Base-by-base conservation (phyloP, 305 asterid genomes). In the Fraxinus baroniana region DNA sequence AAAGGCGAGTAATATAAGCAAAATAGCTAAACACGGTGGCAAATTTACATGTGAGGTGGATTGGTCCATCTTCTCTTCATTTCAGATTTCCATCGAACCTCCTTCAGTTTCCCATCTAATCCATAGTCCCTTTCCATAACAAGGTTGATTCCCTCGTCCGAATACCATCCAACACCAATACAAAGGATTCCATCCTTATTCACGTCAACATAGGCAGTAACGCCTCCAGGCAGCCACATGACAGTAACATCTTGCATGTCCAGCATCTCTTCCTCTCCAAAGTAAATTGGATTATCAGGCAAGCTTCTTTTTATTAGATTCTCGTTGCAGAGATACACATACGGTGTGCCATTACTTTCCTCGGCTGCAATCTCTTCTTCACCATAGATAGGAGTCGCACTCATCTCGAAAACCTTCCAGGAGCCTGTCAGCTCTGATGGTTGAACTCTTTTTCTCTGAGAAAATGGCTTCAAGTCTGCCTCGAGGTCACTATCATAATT, bases 111-210 rank as follows among this genome's bases (percentile, higher is more conserved):
- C 70, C 99, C 98, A 87, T 96, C 98, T 28, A 90, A 87, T 81
- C 97, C 99, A 81, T 94, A 96, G 79, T 94, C 98, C 84, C 99
- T 87, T 84, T 96, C 99, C 97, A 96, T 93, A 13, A 96, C 98
- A 77, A 93, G 97, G 87, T 94, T 94, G 73, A 94, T 86, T 62
- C 98, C 99, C 87, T 92, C 98, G 12, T 90, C 93, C 0, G 99
- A 96, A 84, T 94, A 96, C 99, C 99, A 96, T 17, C 98, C 99
- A 15, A 91, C 93, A 9, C 99, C 99, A 70, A 96, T 83, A 84
- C 98, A 94, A 12, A 96, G 94, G 68, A 89, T 87, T 12, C 97
- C 99, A 26, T 96, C 99, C 79, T 93, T 91, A 80, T 89, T 91
- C 86, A 96, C 97, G 49, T 96, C 98, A 1, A 93, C 98, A 30